A percentile compares a stretch with the other conserved stretches of the same genome.
Conservation (phyloP, 495 filamentous ascomycete species). For the Wilcoxina mikolae region DNA sequence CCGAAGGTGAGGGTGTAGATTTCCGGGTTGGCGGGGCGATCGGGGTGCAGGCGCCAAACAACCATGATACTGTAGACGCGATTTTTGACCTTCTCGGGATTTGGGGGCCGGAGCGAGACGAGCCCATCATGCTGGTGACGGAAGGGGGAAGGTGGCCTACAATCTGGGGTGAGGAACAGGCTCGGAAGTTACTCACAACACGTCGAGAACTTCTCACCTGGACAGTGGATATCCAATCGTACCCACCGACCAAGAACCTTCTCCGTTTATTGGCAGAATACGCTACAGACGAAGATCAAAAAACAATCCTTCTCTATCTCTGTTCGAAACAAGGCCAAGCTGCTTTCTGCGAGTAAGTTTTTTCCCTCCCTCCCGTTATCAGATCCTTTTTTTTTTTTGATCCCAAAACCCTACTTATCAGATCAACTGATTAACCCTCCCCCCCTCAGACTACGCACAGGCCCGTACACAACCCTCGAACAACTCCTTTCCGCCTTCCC, state of each 20-base stretch:
- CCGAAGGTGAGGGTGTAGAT: conserved; percentile 64
- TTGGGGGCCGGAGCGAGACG: conserved; percentile 63
- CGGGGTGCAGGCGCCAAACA: conserved; percentile 79
- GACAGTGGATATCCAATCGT: conserved; percentile 88
- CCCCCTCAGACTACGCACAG: conserved; percentile 51
- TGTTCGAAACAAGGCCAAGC: conserved; percentile 83
- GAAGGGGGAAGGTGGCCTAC: conserved; percentile 82
- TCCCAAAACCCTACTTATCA: conserved; percentile 19
- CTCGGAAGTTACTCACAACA: conserved; percentile 72
- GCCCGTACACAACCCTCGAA: conserved; percentile 62
- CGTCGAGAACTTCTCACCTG: conserved; percentile 82
- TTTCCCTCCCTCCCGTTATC: not conserved
- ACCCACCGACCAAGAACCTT: conserved; percentile 75
- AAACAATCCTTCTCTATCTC: conserved; percentile 71
- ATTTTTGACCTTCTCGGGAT: conserved; percentile 67
- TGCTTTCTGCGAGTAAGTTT: conserved; percentile 62
- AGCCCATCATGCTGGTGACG: conserved; percentile 62
- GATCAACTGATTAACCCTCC: conserved; percentile 25
- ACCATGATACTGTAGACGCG: conserved; percentile 60
- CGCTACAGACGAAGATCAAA: conserved; percentile 62
- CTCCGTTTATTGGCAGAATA: conserved; percentile 79
- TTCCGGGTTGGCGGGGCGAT: conserved; percentile 96
- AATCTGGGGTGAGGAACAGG: conserved; percentile 86
- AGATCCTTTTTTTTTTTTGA: conserved; percentile 18
- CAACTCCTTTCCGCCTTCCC: conserved; percentile 90